Conservation (phyloP, 352 stramenopile genomes). For the Pythium sp. region DNA sequence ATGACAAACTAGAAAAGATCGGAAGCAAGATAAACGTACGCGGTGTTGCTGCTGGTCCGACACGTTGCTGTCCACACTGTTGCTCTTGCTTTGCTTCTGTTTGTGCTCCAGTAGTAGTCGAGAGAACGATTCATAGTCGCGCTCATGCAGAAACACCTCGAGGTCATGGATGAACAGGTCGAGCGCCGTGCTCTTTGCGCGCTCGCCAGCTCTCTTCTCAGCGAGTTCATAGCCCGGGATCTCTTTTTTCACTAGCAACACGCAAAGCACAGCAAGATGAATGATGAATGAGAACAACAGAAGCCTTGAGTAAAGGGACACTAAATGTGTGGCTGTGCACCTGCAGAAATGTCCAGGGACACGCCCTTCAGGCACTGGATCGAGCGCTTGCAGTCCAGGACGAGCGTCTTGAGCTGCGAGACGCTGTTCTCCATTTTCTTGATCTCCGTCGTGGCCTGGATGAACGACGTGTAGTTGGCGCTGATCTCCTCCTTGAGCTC, state of each 20-base stretch:
- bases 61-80: constrained; percentile 31
- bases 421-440: constrained; percentile 86
- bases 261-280: constrained; percentile 1
- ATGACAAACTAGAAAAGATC: not conserved
- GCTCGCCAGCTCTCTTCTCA: constrained; percentile 47
- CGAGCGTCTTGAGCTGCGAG: constrained; percentile 69
- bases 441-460: constrained; percentile 65
- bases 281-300: not conserved
- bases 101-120: constrained; percentile 44
- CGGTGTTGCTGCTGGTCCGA: constrained; percentile 43
- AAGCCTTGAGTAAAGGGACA: not conserved
- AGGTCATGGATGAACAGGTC: constrained; percentile 67
- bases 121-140: constrained; percentile 65
- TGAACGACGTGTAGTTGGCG: constrained; percentile 80
- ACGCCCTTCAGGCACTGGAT: constrained; percentile 55
- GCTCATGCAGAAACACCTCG: constrained; percentile 62
- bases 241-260: constrained; percentile 33
- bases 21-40: constrained; percentile 20
- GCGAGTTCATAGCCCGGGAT: constrained; percentile 36
- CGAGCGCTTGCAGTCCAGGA: constrained; percentile 74
- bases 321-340: constrained; percentile 19
- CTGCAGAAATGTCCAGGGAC: constrained; percentile 39
- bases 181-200: constrained; percentile 43
- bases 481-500: constrained; percentile 83
- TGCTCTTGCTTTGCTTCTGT: constrained; percentile 32